Evolutionary conservation across 129 eudicot genomes (phyloP).

Genomic region (Rutidosis leptorrhynchoides): DNA sequence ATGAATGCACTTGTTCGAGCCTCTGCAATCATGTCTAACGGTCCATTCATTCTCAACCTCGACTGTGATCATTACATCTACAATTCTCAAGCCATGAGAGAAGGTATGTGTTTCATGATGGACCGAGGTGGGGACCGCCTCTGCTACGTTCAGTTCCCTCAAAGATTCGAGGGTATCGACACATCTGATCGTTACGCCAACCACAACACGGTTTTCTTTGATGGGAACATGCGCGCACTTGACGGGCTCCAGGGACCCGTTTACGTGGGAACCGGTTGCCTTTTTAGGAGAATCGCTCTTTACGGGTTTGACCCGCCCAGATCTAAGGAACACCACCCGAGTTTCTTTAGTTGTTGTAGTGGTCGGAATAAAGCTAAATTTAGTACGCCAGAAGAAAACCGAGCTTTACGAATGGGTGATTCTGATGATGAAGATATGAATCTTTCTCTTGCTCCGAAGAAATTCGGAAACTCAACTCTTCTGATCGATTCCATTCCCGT

Average conservation of each 20-base stretch:
- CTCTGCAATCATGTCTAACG: slow-evolving; percentile 84
- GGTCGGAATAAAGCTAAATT: slow-evolving; percentile 47
- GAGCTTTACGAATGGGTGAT: slow-evolving; percentile 65
- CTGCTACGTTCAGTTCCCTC: slow-evolving; percentile 79
- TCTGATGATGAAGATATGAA: slow-evolving; percentile 80
- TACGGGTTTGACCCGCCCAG: slow-evolving; percentile 83
- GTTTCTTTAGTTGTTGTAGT: slow-evolving; percentile 54
- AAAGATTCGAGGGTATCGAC: slow-evolving; percentile 80
- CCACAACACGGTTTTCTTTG: slow-evolving; percentile 81
- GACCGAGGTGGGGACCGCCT: slow-evolving; percentile 79
- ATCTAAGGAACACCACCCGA: slow-evolving; percentile 54
- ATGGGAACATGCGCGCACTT: slow-evolving; percentile 81
- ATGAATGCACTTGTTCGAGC: slow-evolving; percentile 86
- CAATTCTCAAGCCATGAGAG: slow-evolving; percentile 85
- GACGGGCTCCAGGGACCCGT: slow-evolving; percentile 88
- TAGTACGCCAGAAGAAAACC: slow-evolving; percentile 55
- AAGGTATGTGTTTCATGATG: slow-evolving; percentile 94
- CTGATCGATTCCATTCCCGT: slow-evolving; percentile 70
- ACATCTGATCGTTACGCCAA: slow-evolving; percentile 82
- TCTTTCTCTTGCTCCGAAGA: slow-evolving; percentile 60
- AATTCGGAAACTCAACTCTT: slow-evolving; percentile 62
- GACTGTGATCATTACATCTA: slow-evolving; percentile 84
- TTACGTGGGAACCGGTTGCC: slow-evolving; percentile 83
- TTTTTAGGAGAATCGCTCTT: slow-evolving; percentile 64
- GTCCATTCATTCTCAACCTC: slow-evolving; percentile 77